These are phyloP conservation scores for Asterochloris sp. DNA, from an alignment of 139 green algal genomes.

Conservation along the genomic window DNA sequence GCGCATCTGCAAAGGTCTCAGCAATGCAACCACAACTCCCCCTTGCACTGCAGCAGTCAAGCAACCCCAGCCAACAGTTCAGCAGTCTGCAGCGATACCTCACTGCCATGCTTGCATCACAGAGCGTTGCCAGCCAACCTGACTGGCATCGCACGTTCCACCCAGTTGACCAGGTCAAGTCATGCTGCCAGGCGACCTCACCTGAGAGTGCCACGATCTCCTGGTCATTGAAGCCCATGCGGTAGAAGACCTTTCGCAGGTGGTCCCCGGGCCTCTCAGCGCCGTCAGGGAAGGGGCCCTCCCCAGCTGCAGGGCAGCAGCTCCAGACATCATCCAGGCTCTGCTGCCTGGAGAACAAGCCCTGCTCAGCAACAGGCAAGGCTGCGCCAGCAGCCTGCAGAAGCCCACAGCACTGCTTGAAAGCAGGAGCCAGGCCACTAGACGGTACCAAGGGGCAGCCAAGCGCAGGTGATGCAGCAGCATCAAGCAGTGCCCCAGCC, in stretches of 20 bases:
- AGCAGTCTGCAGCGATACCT: too few relatives aligned
- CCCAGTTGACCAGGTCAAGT: too few relatives aligned
- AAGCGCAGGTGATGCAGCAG: neutral
- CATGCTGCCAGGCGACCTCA: neutral
- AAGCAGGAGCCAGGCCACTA: neutral
- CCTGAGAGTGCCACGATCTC: slow-evolving; percentile 62
- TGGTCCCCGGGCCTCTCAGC: slow-evolving; percentile 42
- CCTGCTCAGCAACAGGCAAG: too few relatives aligned
- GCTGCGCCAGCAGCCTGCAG: neutral
- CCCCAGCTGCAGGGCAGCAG: slow-evolving; percentile 20
- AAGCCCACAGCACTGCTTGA: neutral
- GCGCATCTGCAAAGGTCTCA: too few relatives aligned
- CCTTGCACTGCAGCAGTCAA: too few relatives aligned
- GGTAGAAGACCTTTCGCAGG: slow-evolving; percentile 74
- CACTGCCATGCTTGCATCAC: too few relatives aligned
- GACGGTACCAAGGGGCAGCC: neutral
- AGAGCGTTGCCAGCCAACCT: too few relatives aligned
- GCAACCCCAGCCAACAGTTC: too few relatives aligned
- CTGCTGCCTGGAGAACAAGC: neutral
- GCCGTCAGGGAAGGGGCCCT: slow-evolving; percentile 47
- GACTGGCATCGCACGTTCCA: too few relatives aligned
- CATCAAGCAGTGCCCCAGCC: neutral
- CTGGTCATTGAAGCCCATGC: slow-evolving; percentile 81
- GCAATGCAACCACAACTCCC: too few relatives aligned
- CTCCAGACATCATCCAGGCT: neutral